Evolutionary conservation across 2,329 filamentous ascomycete species (phyloP).

Genomic region (Cladobotryum mycophilum): DNA sequence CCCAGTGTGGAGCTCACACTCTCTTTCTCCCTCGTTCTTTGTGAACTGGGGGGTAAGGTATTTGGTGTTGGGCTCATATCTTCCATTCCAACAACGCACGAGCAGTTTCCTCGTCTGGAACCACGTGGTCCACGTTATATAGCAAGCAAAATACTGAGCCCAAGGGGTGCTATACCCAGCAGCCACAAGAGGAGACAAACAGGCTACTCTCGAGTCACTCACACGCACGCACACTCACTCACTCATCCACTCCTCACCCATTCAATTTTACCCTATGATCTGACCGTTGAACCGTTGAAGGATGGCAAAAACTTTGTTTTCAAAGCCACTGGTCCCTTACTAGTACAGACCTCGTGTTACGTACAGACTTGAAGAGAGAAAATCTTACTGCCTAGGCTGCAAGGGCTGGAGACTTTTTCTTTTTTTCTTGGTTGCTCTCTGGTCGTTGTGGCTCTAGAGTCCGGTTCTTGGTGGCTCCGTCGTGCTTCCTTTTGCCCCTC

Average conservation of each 20-base stretch:
- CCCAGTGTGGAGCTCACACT: background rate
- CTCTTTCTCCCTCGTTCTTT: background rate
- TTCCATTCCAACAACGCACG: background rate
- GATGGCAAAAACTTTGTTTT: too few species aligned
- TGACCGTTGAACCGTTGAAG: too few species aligned
- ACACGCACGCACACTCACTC: too few species aligned
- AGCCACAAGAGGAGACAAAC: background rate
- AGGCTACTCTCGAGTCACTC: too few species aligned
- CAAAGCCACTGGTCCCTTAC: too few species aligned
- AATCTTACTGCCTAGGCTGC: too few species aligned
- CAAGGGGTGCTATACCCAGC: conserved; percentile 1
- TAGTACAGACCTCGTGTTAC: too few species aligned
- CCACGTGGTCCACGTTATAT: conserved; percentile 10
- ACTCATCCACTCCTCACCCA: too few species aligned
- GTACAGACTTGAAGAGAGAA: too few species aligned
- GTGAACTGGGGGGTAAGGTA: background rate
- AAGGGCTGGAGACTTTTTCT: background rate
- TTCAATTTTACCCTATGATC: too few species aligned
- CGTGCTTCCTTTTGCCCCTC: conserved; percentile 2
- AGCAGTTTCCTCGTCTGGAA: conserved; percentile 5
- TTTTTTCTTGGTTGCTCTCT: background rate
- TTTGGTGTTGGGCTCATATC: too few species aligned
- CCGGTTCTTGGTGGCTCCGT: conserved; percentile 8
- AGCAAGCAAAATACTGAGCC: background rate
- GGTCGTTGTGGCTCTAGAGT: conserved; percentile 2